A percentile compares a stretch with the other conserved stretches of the same genome.
phyloP scores from a whole-genome alignment of 2,329 filamentous ascomycete genomes.

The Ophiostoma piceae region DNA sequence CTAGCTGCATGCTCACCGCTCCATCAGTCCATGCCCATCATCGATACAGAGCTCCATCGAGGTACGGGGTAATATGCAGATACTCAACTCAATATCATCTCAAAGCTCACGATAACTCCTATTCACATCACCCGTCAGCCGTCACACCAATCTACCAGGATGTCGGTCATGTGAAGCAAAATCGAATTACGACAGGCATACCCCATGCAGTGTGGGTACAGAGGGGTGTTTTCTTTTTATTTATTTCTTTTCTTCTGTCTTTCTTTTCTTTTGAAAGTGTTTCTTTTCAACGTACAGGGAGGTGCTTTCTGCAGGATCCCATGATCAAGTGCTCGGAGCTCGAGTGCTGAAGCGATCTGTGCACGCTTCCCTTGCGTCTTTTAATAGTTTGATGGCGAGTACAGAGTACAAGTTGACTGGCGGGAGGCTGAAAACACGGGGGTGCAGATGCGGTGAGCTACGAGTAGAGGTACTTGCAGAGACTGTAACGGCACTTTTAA shows the following conservation, averaged over 20 bases:
- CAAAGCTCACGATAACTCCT: not conserved
- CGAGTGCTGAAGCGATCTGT: not conserved
- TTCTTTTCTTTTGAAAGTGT: no score
- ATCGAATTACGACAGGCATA: constrained; percentile 11
- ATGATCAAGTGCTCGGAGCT: constrained; percentile 4
- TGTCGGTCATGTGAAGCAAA: constrained; percentile 23
- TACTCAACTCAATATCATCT: no score
- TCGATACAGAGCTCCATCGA: no score
- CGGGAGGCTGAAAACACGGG: constrained; percentile 11
- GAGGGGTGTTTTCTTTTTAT: not conserved
- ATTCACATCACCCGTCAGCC: constrained; percentile 7
- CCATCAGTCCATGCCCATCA: no score
- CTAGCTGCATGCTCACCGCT: constrained; percentile 1
- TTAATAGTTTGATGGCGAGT: no score
- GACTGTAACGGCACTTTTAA: not conserved
- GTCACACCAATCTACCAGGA: constrained; percentile 20
- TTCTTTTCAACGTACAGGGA: not conserved
- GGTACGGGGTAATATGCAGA: no score
- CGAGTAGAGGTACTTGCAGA: not conserved
- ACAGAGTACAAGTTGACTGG: not conserved
- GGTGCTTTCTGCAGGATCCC: not conserved
- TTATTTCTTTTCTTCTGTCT: no score
- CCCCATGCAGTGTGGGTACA: constrained; percentile 5
- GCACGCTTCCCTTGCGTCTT: not conserved
- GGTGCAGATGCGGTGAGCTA: constrained; percentile 7